phyloP scores from a whole-genome alignment of 257 asterid genomes.

The Nemophila menziesii region DNA sequence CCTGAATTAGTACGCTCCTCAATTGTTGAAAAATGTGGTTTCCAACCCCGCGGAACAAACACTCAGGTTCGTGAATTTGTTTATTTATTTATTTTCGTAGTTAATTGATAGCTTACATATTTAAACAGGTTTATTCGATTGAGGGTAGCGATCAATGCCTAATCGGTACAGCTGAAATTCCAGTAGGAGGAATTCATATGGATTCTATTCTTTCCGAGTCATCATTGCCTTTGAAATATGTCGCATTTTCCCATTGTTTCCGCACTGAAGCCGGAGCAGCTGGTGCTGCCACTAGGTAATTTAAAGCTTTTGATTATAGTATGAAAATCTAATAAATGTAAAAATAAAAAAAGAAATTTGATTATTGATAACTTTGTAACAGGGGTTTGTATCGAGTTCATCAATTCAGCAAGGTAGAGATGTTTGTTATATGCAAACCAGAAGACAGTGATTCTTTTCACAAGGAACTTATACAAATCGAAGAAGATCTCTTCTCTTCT shows the following conservation, averaged over 20 bases:
- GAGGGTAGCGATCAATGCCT: constrained; percentile 93
- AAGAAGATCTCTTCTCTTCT: constrained; percentile 70
- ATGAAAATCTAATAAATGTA: too few relatives aligned
- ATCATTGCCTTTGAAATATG: constrained; percentile 77
- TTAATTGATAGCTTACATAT: constrained; percentile 13
- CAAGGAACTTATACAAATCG: constrained; percentile 65
- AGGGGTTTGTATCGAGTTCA: constrained; percentile 98
- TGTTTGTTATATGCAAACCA: constrained; percentile 83
- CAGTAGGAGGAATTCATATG: constrained; percentile 97
- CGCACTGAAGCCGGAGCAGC: constrained; percentile 99
- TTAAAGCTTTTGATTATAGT: background rate
- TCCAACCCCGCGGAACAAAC: constrained; percentile 95
- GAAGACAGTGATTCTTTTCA: constrained; percentile 75
- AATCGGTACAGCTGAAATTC: constrained; percentile 96
- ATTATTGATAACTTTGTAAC: constrained; percentile 17
- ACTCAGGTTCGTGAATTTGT: constrained; percentile 58
- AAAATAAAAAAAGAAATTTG: constrained; percentile 9
- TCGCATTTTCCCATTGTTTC: constrained; percentile 91
- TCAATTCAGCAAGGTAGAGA: constrained; percentile 98
- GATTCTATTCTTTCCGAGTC: constrained; percentile 73
- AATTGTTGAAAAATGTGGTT: constrained; percentile 90
- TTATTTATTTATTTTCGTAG: constrained; percentile 5
- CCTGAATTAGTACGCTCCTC: constrained; percentile 96
- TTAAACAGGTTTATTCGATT: constrained; percentile 79
- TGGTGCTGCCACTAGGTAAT: constrained; percentile 78